phyloP scores from a whole-genome alignment of 768 basidiomycete genomes.

The Tricholoma hemisulphureum region DNA sequence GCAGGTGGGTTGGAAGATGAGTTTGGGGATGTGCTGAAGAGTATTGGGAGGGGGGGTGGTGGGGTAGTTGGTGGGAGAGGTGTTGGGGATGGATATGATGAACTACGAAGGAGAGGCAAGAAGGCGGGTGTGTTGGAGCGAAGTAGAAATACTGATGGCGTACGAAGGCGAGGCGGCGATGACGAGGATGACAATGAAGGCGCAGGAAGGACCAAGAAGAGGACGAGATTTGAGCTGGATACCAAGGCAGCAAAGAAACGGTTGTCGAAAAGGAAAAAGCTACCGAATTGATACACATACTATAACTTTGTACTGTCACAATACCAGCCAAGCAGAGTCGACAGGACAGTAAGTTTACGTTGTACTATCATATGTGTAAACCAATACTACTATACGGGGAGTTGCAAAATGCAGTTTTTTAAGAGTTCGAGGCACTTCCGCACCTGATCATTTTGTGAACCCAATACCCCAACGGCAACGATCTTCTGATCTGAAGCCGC shows the following conservation, averaged over 20 bases:
- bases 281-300: not conserved
- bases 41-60: conserved; percentile 48
- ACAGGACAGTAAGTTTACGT: too few relatives aligned
- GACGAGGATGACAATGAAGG: not conserved
- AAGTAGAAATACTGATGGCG: conserved; percentile 11
- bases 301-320: too few relatives aligned
- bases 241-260: not conserved
- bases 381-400: too few relatives aligned
- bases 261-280: not conserved
- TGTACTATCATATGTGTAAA: too few relatives aligned
- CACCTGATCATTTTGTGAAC: too few relatives aligned
- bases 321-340: too few relatives aligned
- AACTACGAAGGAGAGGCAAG: conserved; percentile 5
- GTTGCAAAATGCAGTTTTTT: too few relatives aligned
- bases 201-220: not conserved
- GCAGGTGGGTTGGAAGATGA: conserved; percentile 80
- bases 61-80: conserved; percentile 37
- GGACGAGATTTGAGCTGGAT: not conserved
- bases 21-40: conserved; percentile 75
- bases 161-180: conserved; percentile 17
- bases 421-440: too few relatives aligned
- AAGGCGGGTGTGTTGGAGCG: conserved; percentile 10
- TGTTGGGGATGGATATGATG: conserved; percentile 46
- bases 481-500: too few relatives aligned
- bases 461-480: too few relatives aligned